Evolutionary conservation across 2,329 filamentous ascomycete genomes (phyloP).

Genomic region (Amauroascus niger): DNA sequence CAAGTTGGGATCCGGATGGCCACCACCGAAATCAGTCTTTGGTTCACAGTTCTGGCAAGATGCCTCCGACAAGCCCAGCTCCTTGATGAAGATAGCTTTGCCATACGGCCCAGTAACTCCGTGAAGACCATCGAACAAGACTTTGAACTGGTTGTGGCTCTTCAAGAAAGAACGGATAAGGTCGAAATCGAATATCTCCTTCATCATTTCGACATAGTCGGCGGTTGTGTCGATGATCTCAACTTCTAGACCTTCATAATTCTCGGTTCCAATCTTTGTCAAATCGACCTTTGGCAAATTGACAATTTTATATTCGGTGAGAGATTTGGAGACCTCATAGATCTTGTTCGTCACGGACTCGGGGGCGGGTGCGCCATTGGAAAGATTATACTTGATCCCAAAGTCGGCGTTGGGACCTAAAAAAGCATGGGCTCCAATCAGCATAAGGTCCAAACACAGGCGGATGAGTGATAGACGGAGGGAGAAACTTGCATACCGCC

Average conservation of each 20-base stretch:
- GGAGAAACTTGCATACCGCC: slow-evolving; percentile 57
- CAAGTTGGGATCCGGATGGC: slow-evolving; percentile 95
- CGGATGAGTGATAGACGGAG: background rate
- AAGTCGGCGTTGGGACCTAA: slow-evolving; percentile 87
- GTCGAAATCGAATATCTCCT: slow-evolving; percentile 97
- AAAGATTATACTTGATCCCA: slow-evolving; percentile 98
- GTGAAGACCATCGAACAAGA: slow-evolving; percentile 88
- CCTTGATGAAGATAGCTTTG: slow-evolving; percentile 85
- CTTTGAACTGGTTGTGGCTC: slow-evolving; percentile 82
- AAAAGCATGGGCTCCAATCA: background rate
- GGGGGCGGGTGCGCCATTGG: slow-evolving; percentile 90
- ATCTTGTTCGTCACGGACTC: slow-evolving; percentile 98
- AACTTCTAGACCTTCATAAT: slow-evolving; percentile 78
- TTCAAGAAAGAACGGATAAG: slow-evolving; percentile 91
- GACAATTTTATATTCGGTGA: slow-evolving; percentile 86
- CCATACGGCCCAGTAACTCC: slow-evolving; percentile 96
- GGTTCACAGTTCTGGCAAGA: slow-evolving; percentile 87
- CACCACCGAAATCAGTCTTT: slow-evolving; percentile 89
- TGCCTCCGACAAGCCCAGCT: slow-evolving; percentile 68
- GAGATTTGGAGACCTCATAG: slow-evolving; percentile 77
- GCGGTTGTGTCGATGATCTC: slow-evolving; percentile 88
- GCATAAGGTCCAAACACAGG: background rate
- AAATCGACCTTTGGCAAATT: slow-evolving; percentile 82
- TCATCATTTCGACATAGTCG: slow-evolving; percentile 91
- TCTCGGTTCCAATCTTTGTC: slow-evolving; percentile 67